Conservation (phyloP, 2,329 filamentous ascomycete genomes). For the Pezicula neosporulosa region DNA sequence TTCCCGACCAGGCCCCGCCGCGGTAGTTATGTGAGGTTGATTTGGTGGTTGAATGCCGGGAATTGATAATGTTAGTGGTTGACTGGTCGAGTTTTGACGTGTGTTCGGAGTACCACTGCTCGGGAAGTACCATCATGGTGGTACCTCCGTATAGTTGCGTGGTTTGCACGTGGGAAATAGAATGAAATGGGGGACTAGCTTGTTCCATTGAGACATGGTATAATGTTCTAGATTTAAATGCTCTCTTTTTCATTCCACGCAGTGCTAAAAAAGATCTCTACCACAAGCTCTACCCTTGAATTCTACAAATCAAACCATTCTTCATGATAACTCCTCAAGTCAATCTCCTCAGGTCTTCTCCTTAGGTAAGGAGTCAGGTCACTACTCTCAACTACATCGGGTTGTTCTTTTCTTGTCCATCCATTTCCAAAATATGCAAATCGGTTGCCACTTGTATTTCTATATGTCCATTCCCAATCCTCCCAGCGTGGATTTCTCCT, state of each 20-base stretch:
- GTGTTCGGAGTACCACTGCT: too few relatives aligned
- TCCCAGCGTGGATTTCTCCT: slow-evolving; percentile 55
- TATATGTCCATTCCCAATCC: slow-evolving; percentile 52
- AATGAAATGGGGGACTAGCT: too few relatives aligned
- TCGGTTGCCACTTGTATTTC: slow-evolving; percentile 33
- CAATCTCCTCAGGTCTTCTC: slow-evolving; percentile 45
- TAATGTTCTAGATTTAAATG: too few relatives aligned
- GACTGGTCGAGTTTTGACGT: too few relatives aligned
- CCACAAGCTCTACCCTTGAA: neutral
- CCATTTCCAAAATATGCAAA: slow-evolving; percentile 67
- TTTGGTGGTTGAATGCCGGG: too few relatives aligned
- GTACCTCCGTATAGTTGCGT: too few relatives aligned
- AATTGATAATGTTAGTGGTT: too few relatives aligned
- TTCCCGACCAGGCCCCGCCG: too few relatives aligned
- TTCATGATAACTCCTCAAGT: slow-evolving; percentile 63
- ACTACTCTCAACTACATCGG: slow-evolving; percentile 33
- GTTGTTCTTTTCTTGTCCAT: slow-evolving; percentile 53
- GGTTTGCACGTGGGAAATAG: too few relatives aligned
- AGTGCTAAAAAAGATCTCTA: neutral
- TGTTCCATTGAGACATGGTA: too few relatives aligned
- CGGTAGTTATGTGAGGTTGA: too few relatives aligned
- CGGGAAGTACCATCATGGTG: too few relatives aligned
- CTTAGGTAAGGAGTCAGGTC: slow-evolving; percentile 64
- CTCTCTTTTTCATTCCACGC: neutral
- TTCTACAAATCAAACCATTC: slow-evolving; percentile 53